These are phyloP conservation scores for Ustilago trichophora DNA, from an alignment of 1,284 basidiomycete genomes.

Conservation along the genomic window DNA sequence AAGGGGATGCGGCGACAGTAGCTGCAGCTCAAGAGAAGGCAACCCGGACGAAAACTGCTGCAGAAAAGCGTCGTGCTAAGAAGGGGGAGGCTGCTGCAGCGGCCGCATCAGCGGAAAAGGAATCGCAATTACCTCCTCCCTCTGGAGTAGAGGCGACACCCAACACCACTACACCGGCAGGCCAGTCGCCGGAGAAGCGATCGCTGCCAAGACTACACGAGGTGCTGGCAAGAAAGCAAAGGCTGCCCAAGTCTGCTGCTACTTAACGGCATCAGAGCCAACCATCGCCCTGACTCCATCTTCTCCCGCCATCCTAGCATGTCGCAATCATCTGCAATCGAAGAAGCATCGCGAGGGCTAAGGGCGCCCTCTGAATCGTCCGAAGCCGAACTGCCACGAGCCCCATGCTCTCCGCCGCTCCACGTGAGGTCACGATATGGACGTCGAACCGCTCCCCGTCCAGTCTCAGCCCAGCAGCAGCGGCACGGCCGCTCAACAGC, in stretches of 20 bases:
- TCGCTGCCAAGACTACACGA: too few species aligned
- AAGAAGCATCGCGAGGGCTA: not conserved
- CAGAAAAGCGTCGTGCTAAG: too few species aligned
- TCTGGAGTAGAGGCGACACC: conserved; percentile 17
- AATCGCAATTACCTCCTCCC: conserved; percentile 21
- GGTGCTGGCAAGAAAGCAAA: too few species aligned
- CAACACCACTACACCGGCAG: too few species aligned
- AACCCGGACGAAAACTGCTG: too few species aligned
- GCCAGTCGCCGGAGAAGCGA: conserved; percentile 12
- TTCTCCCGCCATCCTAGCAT: conserved; percentile 8
- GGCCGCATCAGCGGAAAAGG: too few species aligned
- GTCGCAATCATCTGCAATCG: conserved; percentile 2
- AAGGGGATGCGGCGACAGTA: too few species aligned
- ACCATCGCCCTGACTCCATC: conserved; percentile 22
- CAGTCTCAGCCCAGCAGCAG: not conserved
- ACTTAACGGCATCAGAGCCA: not conserved
- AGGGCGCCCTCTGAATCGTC: conserved; percentile 32
- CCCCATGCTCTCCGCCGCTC: conserved; percentile 35
- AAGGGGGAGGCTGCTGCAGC: conserved; percentile 1
- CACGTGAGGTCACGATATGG: conserved; percentile 25
- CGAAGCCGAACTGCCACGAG: conserved; percentile 46
- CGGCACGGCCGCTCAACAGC: conserved; percentile 18
- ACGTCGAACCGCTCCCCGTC: conserved; percentile 23
- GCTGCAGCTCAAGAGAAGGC: too few species aligned
- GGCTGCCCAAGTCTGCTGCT: not conserved